These are phyloP conservation scores for Coleophoma crateriformis DNA, from an alignment of 2,329 filamentous ascomycete genomes.

Conservation along the genomic window DNA sequence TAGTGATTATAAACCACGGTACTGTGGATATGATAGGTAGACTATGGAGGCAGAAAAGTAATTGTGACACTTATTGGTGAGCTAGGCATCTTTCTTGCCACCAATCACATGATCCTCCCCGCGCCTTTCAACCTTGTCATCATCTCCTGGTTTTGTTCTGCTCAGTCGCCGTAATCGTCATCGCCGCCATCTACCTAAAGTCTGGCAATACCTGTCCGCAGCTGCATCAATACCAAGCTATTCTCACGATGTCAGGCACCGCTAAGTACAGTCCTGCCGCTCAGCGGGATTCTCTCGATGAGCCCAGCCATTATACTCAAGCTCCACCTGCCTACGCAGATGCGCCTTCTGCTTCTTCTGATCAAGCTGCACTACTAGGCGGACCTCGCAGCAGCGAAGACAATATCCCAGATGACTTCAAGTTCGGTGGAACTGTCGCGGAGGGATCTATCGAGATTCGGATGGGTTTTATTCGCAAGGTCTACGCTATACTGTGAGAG, in stretches of 20 bases:
- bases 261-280: conserved; percentile 80
- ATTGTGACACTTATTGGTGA: no score
- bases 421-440: conserved; percentile 91
- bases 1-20: no score
- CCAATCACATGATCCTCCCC: no score
- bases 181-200: no score
- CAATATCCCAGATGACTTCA: conserved; percentile 96
- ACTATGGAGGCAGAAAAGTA: no score
- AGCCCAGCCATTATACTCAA: conserved; percentile 58
- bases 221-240: neutral
- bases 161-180: no score
- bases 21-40: no score
- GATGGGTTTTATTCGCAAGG: conserved; percentile 95
- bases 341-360: conserved; percentile 47
- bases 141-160: no score
- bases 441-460: conserved; percentile 94
- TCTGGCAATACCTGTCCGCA: neutral
- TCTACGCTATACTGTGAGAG: conserved; percentile 83
- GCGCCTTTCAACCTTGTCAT: no score
- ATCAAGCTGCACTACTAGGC: conserved; percentile 51
- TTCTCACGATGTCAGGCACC: conserved; percentile 58
- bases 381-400: conserved; percentile 77
- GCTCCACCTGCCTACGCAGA: conserved; percentile 78
- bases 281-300: conserved; percentile 80
- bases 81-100: no score